Conservation (phyloP, 2,329 filamentous ascomycete genomes). For the Claviceps spartinae region DNA sequence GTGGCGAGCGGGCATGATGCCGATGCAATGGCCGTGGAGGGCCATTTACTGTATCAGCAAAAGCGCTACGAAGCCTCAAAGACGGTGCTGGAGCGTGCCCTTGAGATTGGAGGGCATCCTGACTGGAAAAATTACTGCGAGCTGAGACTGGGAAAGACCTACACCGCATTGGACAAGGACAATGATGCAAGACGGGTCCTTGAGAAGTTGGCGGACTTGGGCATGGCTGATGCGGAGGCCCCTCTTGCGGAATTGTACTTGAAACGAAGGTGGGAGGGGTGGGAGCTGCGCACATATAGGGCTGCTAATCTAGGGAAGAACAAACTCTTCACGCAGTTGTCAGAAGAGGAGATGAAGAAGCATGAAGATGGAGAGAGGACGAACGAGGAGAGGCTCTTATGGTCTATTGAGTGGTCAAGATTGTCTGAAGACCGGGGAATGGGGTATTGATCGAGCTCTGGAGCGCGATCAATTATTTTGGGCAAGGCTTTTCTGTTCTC, state of each 20-base stretch:
- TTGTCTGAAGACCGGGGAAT: slow-evolving; percentile 13
- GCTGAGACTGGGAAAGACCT: slow-evolving; percentile 14
- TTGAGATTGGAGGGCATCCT: slow-evolving; percentile 11
- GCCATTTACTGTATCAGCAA: slow-evolving; percentile 14
- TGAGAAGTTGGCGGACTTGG: slow-evolving; percentile 10
- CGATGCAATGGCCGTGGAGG: slow-evolving; percentile 22
- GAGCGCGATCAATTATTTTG: background rate
- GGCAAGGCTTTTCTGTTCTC: background rate
- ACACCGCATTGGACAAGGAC: slow-evolving; percentile 10
- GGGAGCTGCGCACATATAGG: slow-evolving; percentile 13
- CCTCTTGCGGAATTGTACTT: slow-evolving; percentile 15
- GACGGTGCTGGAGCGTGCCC: slow-evolving; percentile 13
- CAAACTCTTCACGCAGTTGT: slow-evolving; percentile 15
- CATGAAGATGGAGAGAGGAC: slow-evolving; percentile 1
- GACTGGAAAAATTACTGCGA: slow-evolving; percentile 16
- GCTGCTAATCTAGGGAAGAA: slow-evolving; percentile 14
- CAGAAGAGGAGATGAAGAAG: slow-evolving; percentile 16
- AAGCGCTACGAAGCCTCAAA: slow-evolving; percentile 13
- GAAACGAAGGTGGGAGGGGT: slow-evolving; percentile 9
- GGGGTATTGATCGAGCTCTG: slow-evolving; percentile 9
- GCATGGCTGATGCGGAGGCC: slow-evolving; percentile 13
- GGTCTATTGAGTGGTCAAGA: slow-evolving; percentile 23
- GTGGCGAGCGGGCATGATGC: slow-evolving; percentile 17
- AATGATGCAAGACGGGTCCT: slow-evolving; percentile 14
- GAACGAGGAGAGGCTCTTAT: slow-evolving; percentile 12